Base-by-base conservation (phyloP, 2,329 filamentous ascomycete genomes). In the Hawksworthiomyces lignivorus region DNA sequence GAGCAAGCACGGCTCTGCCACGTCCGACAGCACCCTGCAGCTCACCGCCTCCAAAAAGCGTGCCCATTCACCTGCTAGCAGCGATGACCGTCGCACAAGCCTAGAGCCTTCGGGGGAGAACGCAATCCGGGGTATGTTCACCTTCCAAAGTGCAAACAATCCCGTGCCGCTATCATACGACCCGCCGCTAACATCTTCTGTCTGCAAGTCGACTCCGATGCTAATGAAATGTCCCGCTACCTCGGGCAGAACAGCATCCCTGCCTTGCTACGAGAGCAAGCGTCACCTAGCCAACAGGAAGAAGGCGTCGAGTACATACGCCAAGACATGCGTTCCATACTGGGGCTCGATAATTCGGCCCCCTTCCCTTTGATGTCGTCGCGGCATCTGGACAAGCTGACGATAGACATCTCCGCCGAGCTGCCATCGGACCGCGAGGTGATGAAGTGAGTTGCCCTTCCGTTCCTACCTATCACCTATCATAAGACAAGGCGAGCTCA, bases 161-260 rank as follows among this genome's bases (percentile, higher is more conserved):
- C n/a, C n/a, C n/a, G n/a, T n/a, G n/a, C n/a, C n/a, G n/a, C n/a
- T n/a, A n/a, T n/a, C n/a, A n/a, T n/a, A 8, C 8, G 24, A 12
- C 19, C n/a, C 24, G n/a, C 12, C 7, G 24, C 31, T 39, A 20
- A 28, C 33, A 11, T 15, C 3, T 32, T 18, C 11, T 26, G 24
- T 8, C 4, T 18, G 6, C 50, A 54, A 64, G 67, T 71, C 46
- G 76, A 81, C 43, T 64, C 71, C 20, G 76, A 81, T 39, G 57
- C 64, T 39, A 63, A 67, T 40, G 72, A 75, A 44, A 65, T 68
- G 36, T 72, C 77, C 35, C 69, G 78, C 31, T 82, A 81, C 56
- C 67, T 82, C 26, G 78, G 78, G 21, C 75, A 82, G 54, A 82
- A 82, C 58, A 81, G 77, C 55, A 82, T 82, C 41, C 77, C 78